Conservation (phyloP, 2,329 filamentous ascomycete genomes). For the Diaporthe velutina region DNA sequence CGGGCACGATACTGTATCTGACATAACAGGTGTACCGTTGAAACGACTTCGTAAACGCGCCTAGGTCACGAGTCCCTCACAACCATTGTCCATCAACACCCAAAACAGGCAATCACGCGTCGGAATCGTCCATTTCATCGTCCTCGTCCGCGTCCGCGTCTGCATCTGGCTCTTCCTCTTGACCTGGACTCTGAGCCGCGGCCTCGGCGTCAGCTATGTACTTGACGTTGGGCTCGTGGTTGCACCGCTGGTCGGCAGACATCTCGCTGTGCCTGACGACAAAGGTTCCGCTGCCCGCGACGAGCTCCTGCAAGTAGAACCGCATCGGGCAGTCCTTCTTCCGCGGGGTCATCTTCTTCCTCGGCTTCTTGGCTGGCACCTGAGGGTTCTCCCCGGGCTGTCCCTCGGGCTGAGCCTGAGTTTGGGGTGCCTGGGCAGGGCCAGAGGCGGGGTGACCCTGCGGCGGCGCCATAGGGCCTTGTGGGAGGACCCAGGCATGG, state of each 20-base stretch:
- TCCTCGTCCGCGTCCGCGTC: not conserved
- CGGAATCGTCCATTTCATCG: not conserved
- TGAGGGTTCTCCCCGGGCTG: not conserved
- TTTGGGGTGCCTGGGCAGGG: not conserved
- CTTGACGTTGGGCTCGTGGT: constrained; percentile 33
- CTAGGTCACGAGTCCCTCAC: not conserved
- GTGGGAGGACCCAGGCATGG: constrained; percentile 5
- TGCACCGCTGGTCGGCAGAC: constrained; percentile 31
- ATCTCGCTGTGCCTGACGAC: constrained; percentile 32
- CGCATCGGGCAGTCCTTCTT: constrained; percentile 36
- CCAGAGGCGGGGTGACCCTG: not conserved
- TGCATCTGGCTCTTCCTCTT: not conserved
- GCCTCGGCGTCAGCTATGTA: not conserved
- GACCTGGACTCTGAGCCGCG: not conserved
- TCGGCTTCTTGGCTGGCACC: not conserved
- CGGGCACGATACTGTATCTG: no score
- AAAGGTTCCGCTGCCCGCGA: constrained; percentile 33
- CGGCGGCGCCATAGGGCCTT: no score
- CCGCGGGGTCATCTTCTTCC: constrained; percentile 35
- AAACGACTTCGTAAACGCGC: not conserved
- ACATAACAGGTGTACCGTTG: not conserved
- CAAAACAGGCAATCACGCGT: not conserved
- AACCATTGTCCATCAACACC: not conserved
- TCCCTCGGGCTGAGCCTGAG: not conserved
- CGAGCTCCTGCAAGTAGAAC: constrained; percentile 37